Conservation (phyloP, 805 yeast species). For the Wickerhamomyces subpelliculosus region DNA sequence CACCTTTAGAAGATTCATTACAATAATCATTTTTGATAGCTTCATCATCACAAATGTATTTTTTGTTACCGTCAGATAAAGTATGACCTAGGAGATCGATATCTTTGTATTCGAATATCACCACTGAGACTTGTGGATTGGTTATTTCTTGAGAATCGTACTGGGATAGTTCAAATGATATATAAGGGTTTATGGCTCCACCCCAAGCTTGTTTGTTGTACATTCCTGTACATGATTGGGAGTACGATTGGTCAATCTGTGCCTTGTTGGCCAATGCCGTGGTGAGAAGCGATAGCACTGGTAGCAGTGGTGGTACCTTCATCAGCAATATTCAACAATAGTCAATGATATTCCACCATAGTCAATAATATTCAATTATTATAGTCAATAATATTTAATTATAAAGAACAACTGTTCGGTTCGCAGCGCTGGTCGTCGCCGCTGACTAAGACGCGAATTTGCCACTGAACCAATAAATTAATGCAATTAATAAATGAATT, state of each 20-base stretch:
- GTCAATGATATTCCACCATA: background rate
- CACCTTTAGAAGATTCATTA: conserved; percentile 49
- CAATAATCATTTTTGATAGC: conserved; percentile 59
- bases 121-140: conserved; percentile 48
- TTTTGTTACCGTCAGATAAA: conserved; percentile 34
- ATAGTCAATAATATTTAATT: no score
- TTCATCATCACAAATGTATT: conserved; percentile 69
- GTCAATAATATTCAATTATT: no score
- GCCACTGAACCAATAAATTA: no score
- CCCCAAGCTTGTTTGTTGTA: conserved; percentile 84
- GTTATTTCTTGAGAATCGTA: conserved; percentile 23
- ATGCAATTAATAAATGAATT: no score
- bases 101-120: conserved; percentile 82
- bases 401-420: no score
- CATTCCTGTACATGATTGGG: conserved; percentile 85
- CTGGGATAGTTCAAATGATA: conserved; percentile 38
- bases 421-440: no score
- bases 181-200: conserved; percentile 63
- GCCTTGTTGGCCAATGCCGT: conserved; percentile 31
- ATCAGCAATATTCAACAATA: no score
- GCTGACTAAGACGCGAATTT: no score
- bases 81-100: conserved; percentile 56
- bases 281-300: background rate
- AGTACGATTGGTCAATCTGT: conserved; percentile 38
- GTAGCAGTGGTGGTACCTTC: background rate